These are phyloP conservation scores for Podospora didyma DNA, from an alignment of 495 filamentous ascomycete species.

Conservation along the genomic window DNA sequence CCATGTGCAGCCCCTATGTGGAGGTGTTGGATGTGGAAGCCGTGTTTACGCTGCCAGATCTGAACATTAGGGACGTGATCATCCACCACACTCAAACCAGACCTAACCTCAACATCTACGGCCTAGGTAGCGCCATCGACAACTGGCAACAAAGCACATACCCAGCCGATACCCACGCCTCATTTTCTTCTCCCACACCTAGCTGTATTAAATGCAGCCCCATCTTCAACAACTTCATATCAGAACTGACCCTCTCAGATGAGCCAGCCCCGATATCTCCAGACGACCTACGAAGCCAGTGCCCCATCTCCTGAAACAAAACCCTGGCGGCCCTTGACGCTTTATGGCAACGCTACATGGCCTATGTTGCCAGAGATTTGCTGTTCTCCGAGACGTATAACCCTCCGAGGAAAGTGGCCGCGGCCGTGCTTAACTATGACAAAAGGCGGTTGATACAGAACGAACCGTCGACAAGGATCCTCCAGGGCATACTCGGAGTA, in stretches of 20 bases:
- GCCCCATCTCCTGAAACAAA: background rate
- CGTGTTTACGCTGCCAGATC: background rate
- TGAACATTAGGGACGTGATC: background rate
- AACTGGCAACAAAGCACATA: too few species aligned
- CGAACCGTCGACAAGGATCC: background rate
- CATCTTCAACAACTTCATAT: background rate
- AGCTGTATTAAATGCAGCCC: too few species aligned
- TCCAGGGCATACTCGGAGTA: background rate
- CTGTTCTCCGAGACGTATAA: background rate
- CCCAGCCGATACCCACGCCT: too few species aligned
- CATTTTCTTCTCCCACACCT: too few species aligned
- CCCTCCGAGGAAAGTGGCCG: background rate
- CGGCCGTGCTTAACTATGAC: background rate
- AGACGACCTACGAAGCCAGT: background rate
- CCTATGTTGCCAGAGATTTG: background rate
- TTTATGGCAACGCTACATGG: background rate
- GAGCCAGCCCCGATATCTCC: background rate
- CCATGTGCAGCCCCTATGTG: background rate
- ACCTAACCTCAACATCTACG: too few species aligned
- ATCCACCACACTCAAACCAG: too few species aligned
- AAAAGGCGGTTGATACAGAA: background rate
- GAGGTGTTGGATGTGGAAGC: background rate
- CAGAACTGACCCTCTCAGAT: background rate
- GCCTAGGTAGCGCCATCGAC: too few species aligned
- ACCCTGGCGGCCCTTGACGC: background rate